Conservation (phyloP, 148 eudicot genomes). For the Amaranthus palmeri region DNA sequence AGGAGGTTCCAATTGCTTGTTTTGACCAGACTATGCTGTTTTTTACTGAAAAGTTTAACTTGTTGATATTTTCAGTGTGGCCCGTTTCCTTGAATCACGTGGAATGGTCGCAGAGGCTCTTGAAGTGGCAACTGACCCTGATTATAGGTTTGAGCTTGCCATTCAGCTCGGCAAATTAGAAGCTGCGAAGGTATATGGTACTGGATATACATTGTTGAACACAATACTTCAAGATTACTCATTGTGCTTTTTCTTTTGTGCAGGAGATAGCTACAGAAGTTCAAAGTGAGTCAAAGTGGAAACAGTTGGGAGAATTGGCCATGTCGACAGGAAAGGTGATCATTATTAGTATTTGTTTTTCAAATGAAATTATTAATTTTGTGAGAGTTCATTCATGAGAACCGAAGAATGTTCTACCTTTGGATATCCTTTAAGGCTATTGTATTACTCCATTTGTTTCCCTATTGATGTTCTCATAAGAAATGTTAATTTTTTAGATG, state of each 20-base stretch:
- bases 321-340: constrained; percentile 93
- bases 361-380: not conserved
- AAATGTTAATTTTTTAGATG: too few species aligned
- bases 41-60: too few species aligned
- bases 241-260: constrained; percentile 9
- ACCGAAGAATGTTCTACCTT: not conserved
- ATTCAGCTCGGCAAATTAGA: constrained; percentile 91
- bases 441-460: too few species aligned
- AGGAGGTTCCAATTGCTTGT: too few species aligned
- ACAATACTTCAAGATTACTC: constrained; percentile 7
- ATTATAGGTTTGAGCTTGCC: constrained; percentile 96
- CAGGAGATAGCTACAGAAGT: constrained; percentile 95
- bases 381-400: not conserved
- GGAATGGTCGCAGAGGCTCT: constrained; percentile 91
- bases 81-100: constrained; percentile 91
- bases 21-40: too few species aligned
- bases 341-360: not conserved
- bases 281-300: constrained; percentile 94
- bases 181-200: constrained; percentile 61
- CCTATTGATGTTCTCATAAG: too few species aligned
- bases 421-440: not conserved
- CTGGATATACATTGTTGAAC: constrained; percentile 6
- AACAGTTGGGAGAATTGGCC: constrained; percentile 97
- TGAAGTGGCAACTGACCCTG: constrained; percentile 97
- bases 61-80: constrained; percentile 50